phyloP scores from a whole-genome alignment of 1,284 basidiomycete species.

The Ceratobasidium sp. region DNA sequence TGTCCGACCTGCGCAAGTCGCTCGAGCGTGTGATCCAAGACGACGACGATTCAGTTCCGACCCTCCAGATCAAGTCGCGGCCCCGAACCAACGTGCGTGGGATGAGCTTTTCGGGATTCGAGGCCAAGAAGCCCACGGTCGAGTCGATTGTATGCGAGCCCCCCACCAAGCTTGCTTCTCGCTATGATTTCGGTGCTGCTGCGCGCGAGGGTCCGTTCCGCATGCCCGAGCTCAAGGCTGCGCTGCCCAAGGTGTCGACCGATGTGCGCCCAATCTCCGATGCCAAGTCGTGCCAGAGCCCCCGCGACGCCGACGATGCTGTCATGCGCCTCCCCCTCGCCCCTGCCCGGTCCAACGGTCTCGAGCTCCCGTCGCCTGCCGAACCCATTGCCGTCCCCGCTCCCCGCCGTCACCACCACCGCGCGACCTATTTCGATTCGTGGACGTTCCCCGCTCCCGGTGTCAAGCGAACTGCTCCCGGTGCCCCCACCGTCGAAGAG shows the following conservation, averaged over 20 bases:
- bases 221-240: constrained; percentile 31
- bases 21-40: constrained; percentile 60
- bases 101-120: constrained; percentile 16
- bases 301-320: constrained; percentile 18
- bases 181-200: constrained; percentile 39
- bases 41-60: constrained; percentile 32
- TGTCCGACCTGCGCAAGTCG: constrained; percentile 60
- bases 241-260: constrained; percentile 24
- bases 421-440: constrained; percentile 34
- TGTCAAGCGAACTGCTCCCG: constrained; percentile 16
- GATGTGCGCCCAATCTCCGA: constrained; percentile 8
- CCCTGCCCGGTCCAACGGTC: neutral
- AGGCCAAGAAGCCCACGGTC: constrained; percentile 39
- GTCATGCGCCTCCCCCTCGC: constrained; percentile 15
- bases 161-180: constrained; percentile 34
- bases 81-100: constrained; percentile 39
- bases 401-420: neutral
- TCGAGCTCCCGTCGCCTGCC: constrained; percentile 37
- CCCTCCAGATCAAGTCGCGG: constrained; percentile 50
- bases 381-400: neutral
- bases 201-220: constrained; percentile 16
- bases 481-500: constrained; percentile 3
- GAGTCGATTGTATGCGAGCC: constrained; percentile 41
- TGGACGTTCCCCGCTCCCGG: constrained; percentile 35
- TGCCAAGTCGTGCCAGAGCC: constrained; percentile 18